phyloP scores from a whole-genome alignment of 2,329 filamentous ascomycete genomes.

The Monascus ruber region DNA sequence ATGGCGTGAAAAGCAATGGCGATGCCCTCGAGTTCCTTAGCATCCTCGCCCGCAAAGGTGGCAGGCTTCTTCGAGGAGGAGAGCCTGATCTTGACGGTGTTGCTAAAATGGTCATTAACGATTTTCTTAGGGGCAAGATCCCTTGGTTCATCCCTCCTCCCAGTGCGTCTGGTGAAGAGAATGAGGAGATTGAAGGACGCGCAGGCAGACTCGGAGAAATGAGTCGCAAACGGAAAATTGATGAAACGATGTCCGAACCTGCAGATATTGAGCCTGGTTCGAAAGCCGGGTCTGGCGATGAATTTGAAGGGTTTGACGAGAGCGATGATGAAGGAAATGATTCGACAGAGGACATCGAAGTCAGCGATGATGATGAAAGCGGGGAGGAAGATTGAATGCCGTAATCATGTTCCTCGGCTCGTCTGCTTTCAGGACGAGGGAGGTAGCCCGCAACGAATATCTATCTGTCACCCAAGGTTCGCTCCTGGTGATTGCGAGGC shows the following conservation, averaged over 20 bases:
- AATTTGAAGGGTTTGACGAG: slow-evolving; percentile 27
- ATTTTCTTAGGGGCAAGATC: slow-evolving; percentile 89
- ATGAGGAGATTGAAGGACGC: slow-evolving; percentile 52
- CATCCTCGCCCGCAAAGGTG: slow-evolving; percentile 73
- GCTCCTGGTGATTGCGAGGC: too few relatives aligned
- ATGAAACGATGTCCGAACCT: slow-evolving; percentile 35
- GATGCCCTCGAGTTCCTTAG: slow-evolving; percentile 76
- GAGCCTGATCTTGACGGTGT: slow-evolving; percentile 91
- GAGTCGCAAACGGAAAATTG: slow-evolving; percentile 63
- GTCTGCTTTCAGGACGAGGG: too few relatives aligned
- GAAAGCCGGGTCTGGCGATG: slow-evolving; percentile 18
- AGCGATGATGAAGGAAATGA: slow-evolving; percentile 33
- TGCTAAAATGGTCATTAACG: slow-evolving; percentile 92
- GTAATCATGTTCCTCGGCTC: neutral
- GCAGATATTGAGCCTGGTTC: slow-evolving; percentile 21
- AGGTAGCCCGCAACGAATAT: too few relatives aligned
- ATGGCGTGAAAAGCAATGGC: slow-evolving; percentile 70
- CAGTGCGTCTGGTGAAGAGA: slow-evolving; percentile 39
- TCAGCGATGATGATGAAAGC: slow-evolving; percentile 27
- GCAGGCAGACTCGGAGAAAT: slow-evolving; percentile 77
- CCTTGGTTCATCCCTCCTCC: slow-evolving; percentile 91
- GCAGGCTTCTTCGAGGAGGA: slow-evolving; percentile 78
- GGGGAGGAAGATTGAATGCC: slow-evolving; percentile 30
- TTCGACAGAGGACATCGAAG: slow-evolving; percentile 32
- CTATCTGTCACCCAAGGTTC: too few relatives aligned